Evolutionary conservation across 2,329 filamentous ascomycete genomes (phyloP).

Genomic region (Tympanopsis confertula): DNA sequence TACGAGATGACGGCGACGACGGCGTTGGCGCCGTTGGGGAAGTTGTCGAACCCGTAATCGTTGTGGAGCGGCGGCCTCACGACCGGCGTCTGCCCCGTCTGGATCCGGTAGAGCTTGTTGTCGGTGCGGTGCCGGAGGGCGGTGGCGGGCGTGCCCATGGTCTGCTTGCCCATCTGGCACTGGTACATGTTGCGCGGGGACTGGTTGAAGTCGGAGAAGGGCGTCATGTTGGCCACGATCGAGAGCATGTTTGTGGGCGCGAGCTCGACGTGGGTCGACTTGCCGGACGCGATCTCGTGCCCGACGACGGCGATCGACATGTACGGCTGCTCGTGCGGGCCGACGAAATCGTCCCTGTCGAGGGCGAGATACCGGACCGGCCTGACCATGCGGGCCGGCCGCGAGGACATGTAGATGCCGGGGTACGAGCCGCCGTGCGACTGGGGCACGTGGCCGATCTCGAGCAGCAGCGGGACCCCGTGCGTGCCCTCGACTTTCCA

Average conservation of each 20-base stretch:
- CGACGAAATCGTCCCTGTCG: constrained; percentile 76
- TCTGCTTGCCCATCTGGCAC: constrained; percentile 98
- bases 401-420: constrained; percentile 85
- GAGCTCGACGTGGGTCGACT: constrained; percentile 87
- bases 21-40: constrained; percentile 90
- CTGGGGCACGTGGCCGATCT: constrained; percentile 85
- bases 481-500: constrained; percentile 91
- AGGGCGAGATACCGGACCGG: constrained; percentile 86
- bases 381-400: constrained; percentile 74
- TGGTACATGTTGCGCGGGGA: constrained; percentile 98
- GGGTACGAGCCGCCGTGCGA: constrained; percentile 91
- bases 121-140: constrained; percentile 80
- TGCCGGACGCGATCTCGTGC: constrained; percentile 73
- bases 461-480: constrained; percentile 69
- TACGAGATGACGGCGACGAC: constrained; percentile 97
- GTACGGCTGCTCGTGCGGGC: constrained; percentile 90
- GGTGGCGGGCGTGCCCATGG: constrained; percentile 91
- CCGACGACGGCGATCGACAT: constrained; percentile 93
- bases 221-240: constrained; percentile 96
- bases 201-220: constrained; percentile 98
- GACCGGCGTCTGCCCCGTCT: constrained; percentile 91
- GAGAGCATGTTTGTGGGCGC: constrained; percentile 94
- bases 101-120: constrained; percentile 90
- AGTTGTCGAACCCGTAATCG: constrained; percentile 93
- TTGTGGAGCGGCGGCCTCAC: constrained; percentile 89